Base-by-base conservation (phyloP, 2,329 filamentous ascomycete species). In the Penicillium sp. region DNA sequence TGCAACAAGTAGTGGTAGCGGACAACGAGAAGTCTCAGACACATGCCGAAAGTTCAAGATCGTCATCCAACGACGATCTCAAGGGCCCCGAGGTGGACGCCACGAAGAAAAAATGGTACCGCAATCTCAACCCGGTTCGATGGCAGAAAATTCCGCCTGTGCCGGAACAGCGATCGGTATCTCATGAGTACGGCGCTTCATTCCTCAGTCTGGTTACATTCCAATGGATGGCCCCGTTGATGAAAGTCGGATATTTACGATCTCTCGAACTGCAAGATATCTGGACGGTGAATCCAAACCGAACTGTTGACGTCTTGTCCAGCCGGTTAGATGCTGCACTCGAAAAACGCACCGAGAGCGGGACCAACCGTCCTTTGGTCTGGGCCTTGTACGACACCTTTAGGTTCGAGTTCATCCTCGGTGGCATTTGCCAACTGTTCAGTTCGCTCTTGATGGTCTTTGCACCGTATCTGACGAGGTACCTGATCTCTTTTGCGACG, bases 361-460 rank as follows among this genome's bases (percentile, higher is more conserved):
- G 89, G 50, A 83, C 88, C 50, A 87, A 88, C 67, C 81, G 89
- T 57, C 89, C 92, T 1, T 77, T 97, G 3, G 69, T 91, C 13
- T 88, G 86, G 81, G 90, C 93, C 1, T 75, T 97, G 53, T 89
- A 92, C 71, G 92, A 97, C 62, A 91, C 89, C 3, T 94, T 93
- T 77, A 87, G 87, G 66, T 80, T 80, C 58, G 93, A 97, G 66
- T 94, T 97, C 69, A 87, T 89, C 79, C 72, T 96, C 3, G 92
- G 92, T 42, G 94, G 89, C n/a, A 64, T 84, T 18, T 93, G 87
- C 68, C 86, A 92, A 62, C 77, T 97, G 16, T 75, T 81, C 24
- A 84, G 89, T n/a, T 84, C 87, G 48, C 75, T 95, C 32, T 75
- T 82, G 38, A 88, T 95, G 72, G 89, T 95, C 53, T 79, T 96